Conservation (phyloP, 148 eudicot genomes). For the Camellia sinensis region DNA sequence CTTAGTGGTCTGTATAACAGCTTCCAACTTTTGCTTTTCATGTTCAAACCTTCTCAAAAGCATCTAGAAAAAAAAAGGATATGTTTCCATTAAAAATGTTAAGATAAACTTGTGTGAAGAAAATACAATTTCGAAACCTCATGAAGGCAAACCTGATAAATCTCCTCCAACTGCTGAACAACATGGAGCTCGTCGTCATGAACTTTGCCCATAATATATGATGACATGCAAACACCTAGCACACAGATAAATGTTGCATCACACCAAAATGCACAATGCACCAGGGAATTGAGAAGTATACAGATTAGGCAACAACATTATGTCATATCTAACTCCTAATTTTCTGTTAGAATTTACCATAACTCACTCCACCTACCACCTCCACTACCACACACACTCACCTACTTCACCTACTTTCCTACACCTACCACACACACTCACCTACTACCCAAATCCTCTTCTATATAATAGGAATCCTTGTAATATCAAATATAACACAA, state of each 20-base stretch:
- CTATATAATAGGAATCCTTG: too few species aligned
- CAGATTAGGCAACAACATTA: too few species aligned
- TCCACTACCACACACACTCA: too few species aligned
- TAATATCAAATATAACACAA: too few species aligned
- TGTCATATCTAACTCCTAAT: neutral
- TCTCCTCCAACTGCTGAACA: constrained; percentile 59
- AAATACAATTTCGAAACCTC: neutral
- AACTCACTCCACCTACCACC: too few species aligned
- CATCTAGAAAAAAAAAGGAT: constrained; percentile 39
- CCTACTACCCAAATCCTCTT: too few species aligned
- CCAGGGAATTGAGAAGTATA: neutral
- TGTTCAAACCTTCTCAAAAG: constrained; percentile 48
- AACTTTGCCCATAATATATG: constrained; percentile 42
- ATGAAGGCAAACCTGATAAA: constrained; percentile 60
- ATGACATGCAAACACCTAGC: constrained; percentile 72
- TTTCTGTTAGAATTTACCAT: too few species aligned
- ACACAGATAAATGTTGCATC: constrained; percentile 7
- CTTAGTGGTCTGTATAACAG: constrained; percentile 24
- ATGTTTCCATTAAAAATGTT: neutral
- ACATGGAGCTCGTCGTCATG: constrained; percentile 30
- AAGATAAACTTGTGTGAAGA: neutral
- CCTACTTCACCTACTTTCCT: too few species aligned
- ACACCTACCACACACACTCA: too few species aligned
- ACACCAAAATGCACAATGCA: constrained; percentile 6
- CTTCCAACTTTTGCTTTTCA: constrained; percentile 55